Evolutionary conservation across 495 filamentous ascomycete species (phyloP).

Genomic region (Tuber calosporum): DNA sequence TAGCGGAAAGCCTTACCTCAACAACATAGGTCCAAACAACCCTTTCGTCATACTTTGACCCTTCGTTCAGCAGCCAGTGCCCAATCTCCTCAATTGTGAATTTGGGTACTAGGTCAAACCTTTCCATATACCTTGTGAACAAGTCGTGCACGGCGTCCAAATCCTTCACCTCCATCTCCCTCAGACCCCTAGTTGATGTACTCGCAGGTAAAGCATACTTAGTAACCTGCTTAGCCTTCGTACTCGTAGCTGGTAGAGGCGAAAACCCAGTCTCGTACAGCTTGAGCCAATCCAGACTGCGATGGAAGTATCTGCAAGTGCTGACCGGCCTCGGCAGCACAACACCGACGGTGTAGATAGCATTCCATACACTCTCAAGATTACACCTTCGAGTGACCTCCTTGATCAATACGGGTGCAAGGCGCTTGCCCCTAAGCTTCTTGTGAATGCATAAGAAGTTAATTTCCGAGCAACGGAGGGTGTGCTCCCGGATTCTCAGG

Average conservation of each 20-base stretch:
- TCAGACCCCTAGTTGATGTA: slow-evolving; percentile 63
- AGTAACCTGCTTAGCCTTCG: slow-evolving; percentile 68
- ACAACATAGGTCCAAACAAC: slow-evolving; percentile 90
- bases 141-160: slow-evolving; percentile 63
- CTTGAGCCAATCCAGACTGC: slow-evolving; percentile 88
- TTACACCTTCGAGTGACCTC: slow-evolving; percentile 92
- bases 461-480: slow-evolving; percentile 75
- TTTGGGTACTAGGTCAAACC: slow-evolving; percentile 74
- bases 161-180: slow-evolving; percentile 79
- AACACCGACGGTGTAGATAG: slow-evolving; percentile 87
- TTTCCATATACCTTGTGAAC: slow-evolving; percentile 67
- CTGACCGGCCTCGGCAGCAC: slow-evolving; percentile 82
- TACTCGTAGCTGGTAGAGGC: slow-evolving; percentile 69
- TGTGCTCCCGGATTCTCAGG: slow-evolving; percentile 68
- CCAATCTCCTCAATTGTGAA: slow-evolving; percentile 72
- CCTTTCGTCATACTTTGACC: slow-evolving; percentile 56
- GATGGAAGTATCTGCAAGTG: slow-evolving; percentile 91
- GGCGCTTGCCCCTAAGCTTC: slow-evolving; percentile 85
- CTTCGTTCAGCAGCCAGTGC: slow-evolving; percentile 74
- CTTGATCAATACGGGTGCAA: slow-evolving; percentile 89
- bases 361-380: slow-evolving; percentile 73
- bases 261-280: slow-evolving; percentile 89
- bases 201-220: slow-evolving; percentile 68
- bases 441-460: slow-evolving; percentile 98
- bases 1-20: slow-evolving; percentile 50